Percentiles rank a stretch among this genome's conserved stretches.
Evolutionary conservation across 129 eudicot genomes (phyloP).

Genomic region (Centella asiatica): DNA sequence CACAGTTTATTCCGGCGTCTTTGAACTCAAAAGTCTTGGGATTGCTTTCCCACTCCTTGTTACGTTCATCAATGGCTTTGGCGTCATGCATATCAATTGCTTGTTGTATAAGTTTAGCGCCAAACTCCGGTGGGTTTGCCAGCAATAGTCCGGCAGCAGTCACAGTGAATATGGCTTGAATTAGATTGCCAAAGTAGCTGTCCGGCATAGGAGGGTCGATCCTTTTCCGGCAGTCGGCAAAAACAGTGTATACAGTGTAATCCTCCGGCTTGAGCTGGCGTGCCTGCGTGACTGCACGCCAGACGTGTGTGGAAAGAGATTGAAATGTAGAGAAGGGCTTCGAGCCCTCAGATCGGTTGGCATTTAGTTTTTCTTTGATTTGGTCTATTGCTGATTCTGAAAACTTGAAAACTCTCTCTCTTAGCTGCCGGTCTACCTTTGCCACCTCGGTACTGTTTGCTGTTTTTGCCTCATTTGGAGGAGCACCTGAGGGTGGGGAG

Average conservation of each 20-base stretch:
- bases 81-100: constrained; percentile 69
- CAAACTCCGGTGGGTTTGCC: constrained; percentile 62
- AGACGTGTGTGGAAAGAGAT: constrained; percentile 83
- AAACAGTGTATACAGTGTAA: constrained; percentile 84
- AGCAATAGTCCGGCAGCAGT: constrained; percentile 75
- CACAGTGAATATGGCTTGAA: constrained; percentile 91
- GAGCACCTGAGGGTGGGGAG: constrained; percentile 50
- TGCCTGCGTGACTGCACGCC: constrained; percentile 83
- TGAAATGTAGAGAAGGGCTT: constrained; percentile 91
- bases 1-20: constrained; percentile 95
- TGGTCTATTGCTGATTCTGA: constrained; percentile 66
- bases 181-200: constrained; percentile 84
- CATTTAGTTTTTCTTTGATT: constrained; percentile 54
- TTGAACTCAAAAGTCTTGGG: constrained; percentile 76
- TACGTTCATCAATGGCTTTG: constrained; percentile 56
- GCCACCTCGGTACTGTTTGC: constrained; percentile 27
- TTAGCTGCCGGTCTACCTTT: constrained; percentile 27
- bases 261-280: constrained; percentile 77
- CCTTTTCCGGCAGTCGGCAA: constrained; percentile 87
- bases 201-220: constrained; percentile 98
- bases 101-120: constrained; percentile 52
- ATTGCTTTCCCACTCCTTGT: constrained; percentile 79
- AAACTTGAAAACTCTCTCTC: constrained; percentile 76
- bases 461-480: too few relatives aligned
- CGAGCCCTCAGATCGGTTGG: constrained; percentile 42